These are phyloP conservation scores for Umbilicus rupestris DNA, from an alignment of 164 flowering plant genomes.

Conservation along the genomic window DNA sequence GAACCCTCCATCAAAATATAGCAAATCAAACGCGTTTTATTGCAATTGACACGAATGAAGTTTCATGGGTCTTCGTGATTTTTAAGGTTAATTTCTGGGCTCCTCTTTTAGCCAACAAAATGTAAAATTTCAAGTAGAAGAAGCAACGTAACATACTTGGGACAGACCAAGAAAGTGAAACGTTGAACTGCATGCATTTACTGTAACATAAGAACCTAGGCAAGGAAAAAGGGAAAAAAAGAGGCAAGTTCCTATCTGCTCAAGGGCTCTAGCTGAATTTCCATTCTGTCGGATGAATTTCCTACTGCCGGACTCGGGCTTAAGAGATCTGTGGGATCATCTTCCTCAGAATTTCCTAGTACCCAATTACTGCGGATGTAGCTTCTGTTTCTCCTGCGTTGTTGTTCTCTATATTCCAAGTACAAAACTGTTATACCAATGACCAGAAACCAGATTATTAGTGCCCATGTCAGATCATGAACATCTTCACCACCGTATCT, in stretches of 20 bases:
- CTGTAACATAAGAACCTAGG: not conserved
- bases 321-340: constrained; percentile 69
- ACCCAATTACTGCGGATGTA: constrained; percentile 70
- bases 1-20: too few relatives aligned
- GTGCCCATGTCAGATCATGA: constrained; percentile 62
- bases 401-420: constrained; percentile 54
- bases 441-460: constrained; percentile 63
- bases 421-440: constrained; percentile 44
- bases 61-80: too few relatives aligned
- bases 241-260: constrained; percentile 31
- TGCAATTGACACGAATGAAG: too few relatives aligned
- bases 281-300: constrained; percentile 52
- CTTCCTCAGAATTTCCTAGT: constrained; percentile 71
- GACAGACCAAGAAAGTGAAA: not conserved
- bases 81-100: too few relatives aligned
- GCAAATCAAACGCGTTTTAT: too few relatives aligned
- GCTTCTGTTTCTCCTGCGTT: constrained; percentile 30
- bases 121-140: too few relatives aligned
- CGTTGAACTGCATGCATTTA: not conserved
- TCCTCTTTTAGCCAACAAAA: too few relatives aligned
- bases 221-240: not conserved
- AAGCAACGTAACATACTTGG: too few relatives aligned
- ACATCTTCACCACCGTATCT: constrained; percentile 69
- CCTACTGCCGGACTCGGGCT: constrained; percentile 30
- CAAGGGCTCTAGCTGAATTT: constrained; percentile 84